Conservation (phyloP, 345 rosid genomes). For the Carallia brachiata region DNA sequence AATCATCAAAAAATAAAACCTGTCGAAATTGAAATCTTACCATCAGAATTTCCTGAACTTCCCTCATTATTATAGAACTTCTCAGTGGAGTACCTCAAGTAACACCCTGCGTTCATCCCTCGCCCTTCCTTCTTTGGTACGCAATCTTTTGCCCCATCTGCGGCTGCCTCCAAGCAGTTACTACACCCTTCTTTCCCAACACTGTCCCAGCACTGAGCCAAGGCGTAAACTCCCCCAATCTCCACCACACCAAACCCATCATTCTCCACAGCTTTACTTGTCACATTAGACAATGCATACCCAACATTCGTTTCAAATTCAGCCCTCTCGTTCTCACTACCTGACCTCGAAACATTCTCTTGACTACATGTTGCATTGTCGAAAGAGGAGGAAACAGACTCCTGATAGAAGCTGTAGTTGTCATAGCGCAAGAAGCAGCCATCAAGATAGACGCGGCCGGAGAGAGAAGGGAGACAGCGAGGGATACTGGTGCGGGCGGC, state of each 20-base stretch:
- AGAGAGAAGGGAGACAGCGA: conserved; percentile 45
- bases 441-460: conserved; percentile 47
- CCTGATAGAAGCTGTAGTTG: conserved; percentile 42
- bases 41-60: conserved; percentile 16
- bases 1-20: not conserved
- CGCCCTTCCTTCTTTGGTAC: conserved; percentile 45
- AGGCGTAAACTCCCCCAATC: conserved; percentile 32
- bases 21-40: conserved; percentile 21
- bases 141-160: conserved; percentile 26
- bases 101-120: conserved; percentile 44
- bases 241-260: conserved; percentile 32
- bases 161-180: conserved; percentile 41
- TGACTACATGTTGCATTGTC: conserved; percentile 35
- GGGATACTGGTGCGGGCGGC: conserved; percentile 47
- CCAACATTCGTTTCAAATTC: conserved; percentile 16
- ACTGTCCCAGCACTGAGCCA: conserved; percentile 53
- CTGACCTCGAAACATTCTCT: not conserved
- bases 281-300: conserved; percentile 33
- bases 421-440: conserved; percentile 68
- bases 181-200: conserved; percentile 34
- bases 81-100: conserved; percentile 38
- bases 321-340: not conserved
- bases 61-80: conserved; percentile 26
- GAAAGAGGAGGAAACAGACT: conserved; percentile 28
- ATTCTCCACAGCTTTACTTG: conserved; percentile 24